Percentiles rank a stretch among this genome's conserved stretches.
phyloP scores from a whole-genome alignment of 2,329 filamentous ascomycete genomes.

The Hysterium pulicare region DNA sequence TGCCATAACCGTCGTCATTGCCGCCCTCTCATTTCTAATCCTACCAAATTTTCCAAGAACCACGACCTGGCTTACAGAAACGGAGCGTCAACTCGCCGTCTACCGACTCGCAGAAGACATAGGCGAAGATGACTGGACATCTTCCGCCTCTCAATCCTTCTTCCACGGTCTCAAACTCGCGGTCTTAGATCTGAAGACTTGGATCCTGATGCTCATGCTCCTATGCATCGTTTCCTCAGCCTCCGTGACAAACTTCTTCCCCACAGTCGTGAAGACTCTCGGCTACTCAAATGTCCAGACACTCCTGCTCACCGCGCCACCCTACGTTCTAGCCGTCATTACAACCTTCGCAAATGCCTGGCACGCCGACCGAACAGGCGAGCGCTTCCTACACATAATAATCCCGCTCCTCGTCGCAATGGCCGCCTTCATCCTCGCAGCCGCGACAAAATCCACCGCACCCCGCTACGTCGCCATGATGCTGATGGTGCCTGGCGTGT shows the following conservation, averaged over 20 bases:
- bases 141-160: constrained; percentile 33
- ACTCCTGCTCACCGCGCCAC: constrained; percentile 51
- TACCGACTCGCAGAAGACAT: constrained; percentile 38
- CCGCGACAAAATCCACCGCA: constrained; percentile 57
- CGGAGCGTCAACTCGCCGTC: constrained; percentile 37
- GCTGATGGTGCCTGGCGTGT: constrained; percentile 63
- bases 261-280: constrained; percentile 44
- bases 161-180: constrained; percentile 41
- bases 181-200: constrained; percentile 38
- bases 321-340: constrained; percentile 56
- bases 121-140: constrained; percentile 40
- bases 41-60: constrained; percentile 65
- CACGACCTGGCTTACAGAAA: constrained; percentile 38
- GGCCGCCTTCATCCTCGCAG: constrained; percentile 64
- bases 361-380: constrained; percentile 68
- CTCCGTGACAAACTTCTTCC: constrained; percentile 46
- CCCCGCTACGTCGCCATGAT: constrained; percentile 70
- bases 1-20: constrained; percentile 60
- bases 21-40: constrained; percentile 55
- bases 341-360: constrained; percentile 63
- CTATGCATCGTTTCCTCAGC: constrained; percentile 40
- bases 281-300: constrained; percentile 46
- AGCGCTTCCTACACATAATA: constrained; percentile 67
- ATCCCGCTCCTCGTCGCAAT: constrained; percentile 61
- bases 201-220: constrained; percentile 37